Evolutionary conservation across 164 flowering plant species (phyloP).

Genomic region (Stephania cephalantha): DNA sequence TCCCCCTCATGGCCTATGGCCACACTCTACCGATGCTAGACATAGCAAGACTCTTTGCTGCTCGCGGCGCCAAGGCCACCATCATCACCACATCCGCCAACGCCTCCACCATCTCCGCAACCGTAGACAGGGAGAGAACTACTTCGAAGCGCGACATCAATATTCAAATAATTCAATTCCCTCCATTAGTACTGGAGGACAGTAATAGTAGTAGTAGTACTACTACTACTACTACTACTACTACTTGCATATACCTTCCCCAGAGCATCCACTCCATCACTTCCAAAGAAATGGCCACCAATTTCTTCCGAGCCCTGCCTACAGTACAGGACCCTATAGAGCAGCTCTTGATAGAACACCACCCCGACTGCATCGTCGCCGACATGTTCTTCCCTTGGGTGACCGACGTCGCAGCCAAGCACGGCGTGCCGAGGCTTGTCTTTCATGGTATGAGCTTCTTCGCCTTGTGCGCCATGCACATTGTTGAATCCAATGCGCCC

Average conservation of each 20-base stretch:
- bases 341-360: constrained; percentile 14
- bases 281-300: neutral
- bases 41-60: constrained; percentile 41
- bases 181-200: constrained; percentile 4
- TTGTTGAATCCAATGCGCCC: neutral
- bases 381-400: constrained; percentile 33
- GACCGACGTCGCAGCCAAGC: constrained; percentile 16
- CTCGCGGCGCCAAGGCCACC: constrained; percentile 34
- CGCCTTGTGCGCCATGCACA: constrained; percentile 3
- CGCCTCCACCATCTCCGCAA: constrained; percentile 12
- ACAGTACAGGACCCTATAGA: constrained; percentile 24
- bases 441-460: constrained; percentile 26
- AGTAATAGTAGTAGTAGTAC: too few species aligned
- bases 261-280: constrained; percentile 18
- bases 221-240: too few species aligned
- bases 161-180: constrained; percentile 19
- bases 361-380: constrained; percentile 29
- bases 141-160: constrained; percentile 11
- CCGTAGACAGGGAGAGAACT: constrained; percentile 4
- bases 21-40: constrained; percentile 44
- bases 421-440: constrained; percentile 27
- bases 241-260: neutral
- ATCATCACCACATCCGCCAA: constrained; percentile 30
- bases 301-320: constrained; percentile 15
- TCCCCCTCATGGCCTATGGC: constrained; percentile 46